These are phyloP conservation scores for Ehretia macrophylla DNA, from an alignment of 257 asterid genomes.

Conservation along the genomic window DNA sequence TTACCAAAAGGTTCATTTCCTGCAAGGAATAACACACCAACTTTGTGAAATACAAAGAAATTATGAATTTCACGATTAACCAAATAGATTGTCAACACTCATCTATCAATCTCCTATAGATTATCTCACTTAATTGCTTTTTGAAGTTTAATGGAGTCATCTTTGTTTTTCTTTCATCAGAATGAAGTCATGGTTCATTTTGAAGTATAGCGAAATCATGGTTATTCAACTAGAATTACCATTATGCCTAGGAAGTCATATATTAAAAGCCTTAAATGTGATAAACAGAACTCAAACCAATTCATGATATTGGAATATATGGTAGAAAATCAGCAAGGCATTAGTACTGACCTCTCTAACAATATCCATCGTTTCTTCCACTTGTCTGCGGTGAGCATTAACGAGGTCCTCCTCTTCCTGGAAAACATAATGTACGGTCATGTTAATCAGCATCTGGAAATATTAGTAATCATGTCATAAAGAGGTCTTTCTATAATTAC, in stretches of 20 bases:
- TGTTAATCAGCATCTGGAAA: background rate
- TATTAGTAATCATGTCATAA: background rate
- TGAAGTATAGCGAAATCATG: too few relatives aligned
- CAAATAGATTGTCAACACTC: background rate
- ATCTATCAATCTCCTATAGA: too few relatives aligned
- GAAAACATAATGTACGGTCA: slow-evolving; percentile 1
- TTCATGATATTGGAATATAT: background rate
- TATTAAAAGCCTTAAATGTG: too few relatives aligned
- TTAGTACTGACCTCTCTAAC: slow-evolving; percentile 64
- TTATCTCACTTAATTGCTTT: too few relatives aligned
- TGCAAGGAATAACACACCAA: slow-evolving; percentile 20
- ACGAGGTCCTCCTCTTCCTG: slow-evolving; percentile 78
- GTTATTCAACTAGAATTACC: too few relatives aligned
- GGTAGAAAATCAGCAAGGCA: background rate
- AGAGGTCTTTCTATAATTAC: slow-evolving; percentile 23
- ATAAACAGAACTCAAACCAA: background rate
- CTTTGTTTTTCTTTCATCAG: too few relatives aligned
- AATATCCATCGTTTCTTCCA: slow-evolving; percentile 53
- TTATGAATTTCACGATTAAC: background rate
- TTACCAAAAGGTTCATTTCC: slow-evolving; percentile 96
- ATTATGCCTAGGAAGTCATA: too few relatives aligned
- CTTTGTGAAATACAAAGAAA: background rate
- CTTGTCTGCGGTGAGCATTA: slow-evolving; percentile 48
- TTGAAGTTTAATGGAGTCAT: too few relatives aligned
- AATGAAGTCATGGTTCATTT: too few relatives aligned